Percentiles rank a stretch among this genome's conserved stretches.
Conservation (phyloP, 805 yeast genomes). For the Pichia gijzeniarum region DNA sequence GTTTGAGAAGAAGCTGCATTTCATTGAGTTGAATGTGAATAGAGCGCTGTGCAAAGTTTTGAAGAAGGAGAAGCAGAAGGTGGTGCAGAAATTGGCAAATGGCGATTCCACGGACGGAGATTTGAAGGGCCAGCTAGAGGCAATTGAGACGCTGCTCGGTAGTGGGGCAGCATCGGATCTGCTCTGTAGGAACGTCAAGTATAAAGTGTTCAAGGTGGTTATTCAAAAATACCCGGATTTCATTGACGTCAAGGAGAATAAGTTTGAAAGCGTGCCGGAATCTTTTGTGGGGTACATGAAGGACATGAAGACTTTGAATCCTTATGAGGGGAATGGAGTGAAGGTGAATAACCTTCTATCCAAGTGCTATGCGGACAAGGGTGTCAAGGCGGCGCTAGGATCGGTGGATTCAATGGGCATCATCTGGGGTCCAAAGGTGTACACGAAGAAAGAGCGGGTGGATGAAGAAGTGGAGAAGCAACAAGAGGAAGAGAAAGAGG, state of each 20-base stretch:
- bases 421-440: constrained; percentile 15
- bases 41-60: constrained; percentile 37
- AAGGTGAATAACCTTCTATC: constrained; percentile 42
- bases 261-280: constrained; percentile 1
- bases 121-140: background rate
- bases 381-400: constrained; percentile 3
- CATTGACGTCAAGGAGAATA: constrained; percentile 10
- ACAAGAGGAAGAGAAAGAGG: constrained; percentile 15
- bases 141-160: constrained; percentile 6
- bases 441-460: constrained; percentile 4
- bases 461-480: constrained; percentile 14
- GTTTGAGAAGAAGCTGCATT: constrained; percentile 43
- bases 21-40: constrained; percentile 27
- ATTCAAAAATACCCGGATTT: constrained; percentile 10
- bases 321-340: constrained; percentile 36
- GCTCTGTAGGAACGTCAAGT: constrained; percentile 11
- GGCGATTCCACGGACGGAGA: background rate
- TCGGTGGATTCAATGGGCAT: constrained; percentile 9
- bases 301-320: constrained; percentile 29
- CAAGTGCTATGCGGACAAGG: constrained; percentile 38
- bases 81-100: background rate
- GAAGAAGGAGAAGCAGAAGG: constrained; percentile 13
- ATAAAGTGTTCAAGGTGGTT: constrained; percentile 19
- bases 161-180: constrained; percentile 5
- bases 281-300: constrained; percentile 23